A percentile compares a stretch with the other conserved stretches of the same genome.
These are phyloP conservation scores for Hyphodiscus hymeniophilus DNA, from an alignment of 495 filamentous ascomycete genomes.

Conservation along the genomic window DNA sequence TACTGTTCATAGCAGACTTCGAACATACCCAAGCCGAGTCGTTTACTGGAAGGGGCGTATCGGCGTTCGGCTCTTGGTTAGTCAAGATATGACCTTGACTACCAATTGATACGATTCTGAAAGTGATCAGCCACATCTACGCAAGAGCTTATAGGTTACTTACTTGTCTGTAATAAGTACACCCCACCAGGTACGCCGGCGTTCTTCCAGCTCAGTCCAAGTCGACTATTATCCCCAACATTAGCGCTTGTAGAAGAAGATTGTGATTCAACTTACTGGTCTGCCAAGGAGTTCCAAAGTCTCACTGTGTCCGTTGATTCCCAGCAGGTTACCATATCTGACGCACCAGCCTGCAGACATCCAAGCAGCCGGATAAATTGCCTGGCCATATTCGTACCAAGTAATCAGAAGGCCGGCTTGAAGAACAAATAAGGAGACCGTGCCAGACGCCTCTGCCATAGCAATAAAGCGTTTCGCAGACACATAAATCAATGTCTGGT, in stretches of 20 bases:
- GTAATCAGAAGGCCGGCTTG: conserved; percentile 37
- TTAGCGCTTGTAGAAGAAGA: background rate
- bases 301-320: conserved; percentile 31
- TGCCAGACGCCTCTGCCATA: conserved; percentile 30
- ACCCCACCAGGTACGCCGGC: conserved; percentile 41
- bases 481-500: conserved; percentile 31
- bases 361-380: conserved; percentile 41
- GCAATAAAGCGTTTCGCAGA: conserved; percentile 33
- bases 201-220: conserved; percentile 43
- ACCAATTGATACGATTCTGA: conserved; percentile 35
- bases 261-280: conserved; percentile 13
- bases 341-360: conserved; percentile 35
- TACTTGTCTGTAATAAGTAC: conserved; percentile 40
- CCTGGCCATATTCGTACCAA: conserved; percentile 40
- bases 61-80: conserved; percentile 32
- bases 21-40: conserved; percentile 34
- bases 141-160: background rate
- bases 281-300: conserved; percentile 27
- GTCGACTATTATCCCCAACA: conserved; percentile 21
- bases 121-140: background rate
- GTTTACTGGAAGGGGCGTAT: conserved; percentile 33
- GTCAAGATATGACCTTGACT: conserved; percentile 33
- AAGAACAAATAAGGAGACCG: conserved; percentile 32
- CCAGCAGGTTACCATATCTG: conserved; percentile 36
- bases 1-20: background rate